Percentiles rank a stretch among this genome's conserved stretches.
Conservation (phyloP, 257 asterid species). For the Primulina tabacum region DNA sequence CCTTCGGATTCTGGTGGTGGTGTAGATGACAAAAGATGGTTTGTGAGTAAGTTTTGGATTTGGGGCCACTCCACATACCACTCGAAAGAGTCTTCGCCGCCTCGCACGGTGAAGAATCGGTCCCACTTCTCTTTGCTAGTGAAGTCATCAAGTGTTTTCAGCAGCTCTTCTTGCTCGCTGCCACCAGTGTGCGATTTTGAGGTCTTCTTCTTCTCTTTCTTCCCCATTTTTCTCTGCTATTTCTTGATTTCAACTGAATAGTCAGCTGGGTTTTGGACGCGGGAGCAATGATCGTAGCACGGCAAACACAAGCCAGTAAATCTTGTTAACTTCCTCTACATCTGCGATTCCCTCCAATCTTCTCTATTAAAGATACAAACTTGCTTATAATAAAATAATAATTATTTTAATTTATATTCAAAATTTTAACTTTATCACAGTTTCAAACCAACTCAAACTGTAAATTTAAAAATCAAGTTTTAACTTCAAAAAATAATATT, state of each 20-base stretch:
- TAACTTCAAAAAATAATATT: no score
- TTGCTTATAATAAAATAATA: no score
- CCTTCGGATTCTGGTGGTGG: slow-evolving; percentile 8
- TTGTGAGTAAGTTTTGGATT: slow-evolving; percentile 41
- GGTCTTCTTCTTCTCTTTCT: slow-evolving; percentile 24
- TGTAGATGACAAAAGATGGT: slow-evolving; percentile 30
- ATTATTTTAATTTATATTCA: no score
- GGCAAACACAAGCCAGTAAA: no score
- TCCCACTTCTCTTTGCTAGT: slow-evolving; percentile 93
- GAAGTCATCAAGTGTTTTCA: slow-evolving; percentile 71
- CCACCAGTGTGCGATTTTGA: not conserved
- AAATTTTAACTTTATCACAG: no score
- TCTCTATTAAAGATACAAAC: no score
- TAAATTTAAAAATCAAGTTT: no score
- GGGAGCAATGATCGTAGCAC: not conserved
- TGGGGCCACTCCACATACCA: slow-evolving; percentile 96
- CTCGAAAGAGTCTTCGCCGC: slow-evolving; percentile 72
- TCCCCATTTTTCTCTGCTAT: slow-evolving; percentile 36
- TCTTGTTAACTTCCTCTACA: no score
- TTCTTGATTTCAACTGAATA: not conserved
- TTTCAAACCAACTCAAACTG: no score
- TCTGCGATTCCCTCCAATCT: no score
- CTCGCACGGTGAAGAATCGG: slow-evolving; percentile 70
- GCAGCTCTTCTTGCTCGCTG: slow-evolving; percentile 51
- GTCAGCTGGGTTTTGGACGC: not conserved